A percentile compares a stretch with the other conserved stretches of the same genome.
Conservation (phyloP, 352 stramenopile species). For the Globisporangium sylvaticum region DNA sequence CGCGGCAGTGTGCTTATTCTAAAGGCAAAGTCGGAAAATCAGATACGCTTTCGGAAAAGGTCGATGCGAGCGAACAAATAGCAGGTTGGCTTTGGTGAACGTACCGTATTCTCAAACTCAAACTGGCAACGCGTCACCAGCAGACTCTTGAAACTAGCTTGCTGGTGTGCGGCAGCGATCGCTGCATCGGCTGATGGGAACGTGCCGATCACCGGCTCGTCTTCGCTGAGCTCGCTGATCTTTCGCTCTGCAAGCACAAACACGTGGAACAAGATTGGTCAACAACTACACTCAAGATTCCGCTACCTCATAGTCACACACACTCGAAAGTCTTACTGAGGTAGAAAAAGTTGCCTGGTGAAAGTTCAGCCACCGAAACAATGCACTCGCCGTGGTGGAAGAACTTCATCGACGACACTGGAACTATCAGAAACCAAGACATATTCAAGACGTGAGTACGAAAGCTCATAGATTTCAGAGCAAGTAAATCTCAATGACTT, state of each 20-base stretch:
- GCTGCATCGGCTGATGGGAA: slow-evolving; percentile 55
- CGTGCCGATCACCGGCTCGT: slow-evolving; percentile 61
- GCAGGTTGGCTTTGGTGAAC: not conserved
- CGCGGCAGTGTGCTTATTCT: slow-evolving; percentile 42
- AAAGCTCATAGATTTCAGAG: not conserved
- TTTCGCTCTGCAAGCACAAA: slow-evolving; percentile 33
- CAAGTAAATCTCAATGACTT: not conserved
- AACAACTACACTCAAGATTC: not conserved
- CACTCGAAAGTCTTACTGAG: slow-evolving; percentile 25
- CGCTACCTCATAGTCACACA: not conserved
- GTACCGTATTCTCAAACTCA: slow-evolving; percentile 79
- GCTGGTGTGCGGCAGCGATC: slow-evolving; percentile 35
- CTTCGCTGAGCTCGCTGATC: slow-evolving; percentile 44
- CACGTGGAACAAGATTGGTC: not conserved
- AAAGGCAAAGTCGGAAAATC: not conserved
- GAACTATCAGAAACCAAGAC: slow-evolving; percentile 9
- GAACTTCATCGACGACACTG: slow-evolving; percentile 33
- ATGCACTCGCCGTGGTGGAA: slow-evolving; percentile 32
- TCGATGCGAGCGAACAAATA: not conserved
- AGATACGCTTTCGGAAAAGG: not conserved
- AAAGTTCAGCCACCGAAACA: slow-evolving; percentile 43
- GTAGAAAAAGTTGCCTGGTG: slow-evolving; percentile 54
- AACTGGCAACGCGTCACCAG: slow-evolving; percentile 73
- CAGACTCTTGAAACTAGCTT: slow-evolving; percentile 70
- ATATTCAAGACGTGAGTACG: not conserved